Evolutionary conservation across 2,329 filamentous ascomycete genomes (phyloP).

Genomic region (Fusarium burgessii): DNA sequence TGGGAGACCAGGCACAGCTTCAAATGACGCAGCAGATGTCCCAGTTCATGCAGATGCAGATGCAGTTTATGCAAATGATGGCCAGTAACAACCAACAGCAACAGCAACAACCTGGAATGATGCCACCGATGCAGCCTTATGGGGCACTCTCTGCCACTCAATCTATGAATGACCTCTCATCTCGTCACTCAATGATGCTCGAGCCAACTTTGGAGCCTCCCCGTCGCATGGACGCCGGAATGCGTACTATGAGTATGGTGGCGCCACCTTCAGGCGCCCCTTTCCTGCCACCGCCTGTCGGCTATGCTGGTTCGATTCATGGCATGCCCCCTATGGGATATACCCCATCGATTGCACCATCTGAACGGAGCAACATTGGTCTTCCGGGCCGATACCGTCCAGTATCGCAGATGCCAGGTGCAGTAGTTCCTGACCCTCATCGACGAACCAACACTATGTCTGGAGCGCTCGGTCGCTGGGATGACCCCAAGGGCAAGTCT

Average conservation of each 20-base stretch:
- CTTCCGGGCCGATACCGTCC: constrained; percentile 91
- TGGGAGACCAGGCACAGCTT: constrained; percentile 79
- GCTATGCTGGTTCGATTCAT: constrained; percentile 49
- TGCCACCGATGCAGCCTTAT: constrained; percentile 48
- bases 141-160: constrained; percentile 50
- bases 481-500: constrained; percentile 50
- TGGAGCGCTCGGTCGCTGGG: constrained; percentile 48
- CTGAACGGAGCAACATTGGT: constrained; percentile 93
- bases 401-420: constrained; percentile 73
- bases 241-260: constrained; percentile 86
- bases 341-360: constrained; percentile 91
- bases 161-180: constrained; percentile 59
- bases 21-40: constrained; percentile 87
- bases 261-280: constrained; percentile 71
- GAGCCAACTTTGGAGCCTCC: constrained; percentile 60
- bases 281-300: constrained; percentile 62
- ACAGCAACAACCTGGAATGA: constrained; percentile 38
- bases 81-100: constrained; percentile 53
- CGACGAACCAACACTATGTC: constrained; percentile 53
- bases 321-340: constrained; percentile 70
- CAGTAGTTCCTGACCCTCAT: constrained; percentile 47
- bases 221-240: constrained; percentile 58
- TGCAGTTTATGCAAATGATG: constrained; percentile 94
- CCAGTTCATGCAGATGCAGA: constrained; percentile 92
- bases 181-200: constrained; percentile 61